Evolutionary conservation across 176 grass and related monocot species (phyloP).

Genomic region (Luzula sylvatica): DNA sequence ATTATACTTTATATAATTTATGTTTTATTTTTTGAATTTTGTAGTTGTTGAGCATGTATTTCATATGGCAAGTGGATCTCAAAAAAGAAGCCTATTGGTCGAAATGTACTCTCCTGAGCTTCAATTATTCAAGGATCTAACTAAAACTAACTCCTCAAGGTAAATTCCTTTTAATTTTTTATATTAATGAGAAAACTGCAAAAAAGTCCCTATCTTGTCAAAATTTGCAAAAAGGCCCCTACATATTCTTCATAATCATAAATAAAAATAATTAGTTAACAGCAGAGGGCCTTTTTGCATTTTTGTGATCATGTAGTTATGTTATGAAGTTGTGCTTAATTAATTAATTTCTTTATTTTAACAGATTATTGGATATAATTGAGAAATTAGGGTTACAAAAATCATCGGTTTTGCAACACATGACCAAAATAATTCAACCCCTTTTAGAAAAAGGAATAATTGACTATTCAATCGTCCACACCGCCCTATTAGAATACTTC

Average conservation of each 20-base stretch:
- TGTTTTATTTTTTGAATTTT: conserved; percentile 13
- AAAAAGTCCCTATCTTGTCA: no score
- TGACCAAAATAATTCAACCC: conserved; percentile 52
- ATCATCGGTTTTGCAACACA: conserved; percentile 67
- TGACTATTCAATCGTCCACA: conserved; percentile 82
- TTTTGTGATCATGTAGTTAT: not conserved
- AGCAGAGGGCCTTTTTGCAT: no score
- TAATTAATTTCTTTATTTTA: not conserved
- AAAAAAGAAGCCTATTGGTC: conserved; percentile 68
- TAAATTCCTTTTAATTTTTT: conserved; percentile 10
- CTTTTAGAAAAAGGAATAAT: conserved; percentile 84
- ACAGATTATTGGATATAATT: conserved; percentile 85
- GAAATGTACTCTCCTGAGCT: conserved; percentile 94
- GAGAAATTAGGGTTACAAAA: conserved; percentile 75
- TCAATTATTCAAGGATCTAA: conserved; percentile 78
- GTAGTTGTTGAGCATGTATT: conserved; percentile 82
- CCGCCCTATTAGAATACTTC: conserved; percentile 59
- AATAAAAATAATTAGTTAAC: no score
- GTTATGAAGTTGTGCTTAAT: not conserved
- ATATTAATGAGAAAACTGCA: no score
- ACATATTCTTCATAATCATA: no score
- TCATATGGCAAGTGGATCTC: conserved; percentile 39
- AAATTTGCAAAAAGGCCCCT: no score
- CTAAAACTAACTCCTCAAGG: conserved; percentile 52
- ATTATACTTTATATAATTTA: conserved; percentile 7